Evolutionary conservation across 805 yeast genomes (phyloP).

Genomic region (Alloascoidea africana): DNA sequence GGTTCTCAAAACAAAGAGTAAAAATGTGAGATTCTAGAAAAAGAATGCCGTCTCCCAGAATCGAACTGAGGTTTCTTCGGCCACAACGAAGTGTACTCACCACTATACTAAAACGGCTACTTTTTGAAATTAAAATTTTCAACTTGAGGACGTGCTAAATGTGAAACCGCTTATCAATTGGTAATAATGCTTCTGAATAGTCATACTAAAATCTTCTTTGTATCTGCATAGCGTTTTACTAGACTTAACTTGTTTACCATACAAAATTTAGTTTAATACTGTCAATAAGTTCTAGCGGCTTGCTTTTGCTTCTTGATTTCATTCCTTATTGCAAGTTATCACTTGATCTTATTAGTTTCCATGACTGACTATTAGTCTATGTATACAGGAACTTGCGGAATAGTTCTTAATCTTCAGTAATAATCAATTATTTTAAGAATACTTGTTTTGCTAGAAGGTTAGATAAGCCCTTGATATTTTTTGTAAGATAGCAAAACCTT

Average conservation of each 20-base stretch:
- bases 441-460: neutral
- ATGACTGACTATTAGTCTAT: neutral
- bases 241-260: neutral
- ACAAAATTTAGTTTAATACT: neutral
- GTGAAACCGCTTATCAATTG: neutral
- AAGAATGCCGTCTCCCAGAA: slow-evolving; percentile 50
- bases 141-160: neutral
- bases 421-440: neutral
- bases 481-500: too few relatives aligned
- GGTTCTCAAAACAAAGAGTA: too few relatives aligned
- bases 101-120: slow-evolving; percentile 44
- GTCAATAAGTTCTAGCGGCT: too few relatives aligned
- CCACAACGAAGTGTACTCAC: slow-evolving; percentile 63
- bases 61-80: slow-evolving; percentile 64
- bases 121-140: slow-evolving; percentile 5
- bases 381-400: neutral
- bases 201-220: neutral
- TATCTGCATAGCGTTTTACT: neutral
- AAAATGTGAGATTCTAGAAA: too few relatives aligned
- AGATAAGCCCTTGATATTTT: neutral
- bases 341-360: too few relatives aligned
- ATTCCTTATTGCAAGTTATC: too few relatives aligned
- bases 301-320: too few relatives aligned
- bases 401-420: neutral
- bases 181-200: neutral